Percentiles rank a stretch among this genome's conserved stretches.
Conservation (phyloP, 2,329 filamentous ascomycete species). For the Metarhizium album region DNA sequence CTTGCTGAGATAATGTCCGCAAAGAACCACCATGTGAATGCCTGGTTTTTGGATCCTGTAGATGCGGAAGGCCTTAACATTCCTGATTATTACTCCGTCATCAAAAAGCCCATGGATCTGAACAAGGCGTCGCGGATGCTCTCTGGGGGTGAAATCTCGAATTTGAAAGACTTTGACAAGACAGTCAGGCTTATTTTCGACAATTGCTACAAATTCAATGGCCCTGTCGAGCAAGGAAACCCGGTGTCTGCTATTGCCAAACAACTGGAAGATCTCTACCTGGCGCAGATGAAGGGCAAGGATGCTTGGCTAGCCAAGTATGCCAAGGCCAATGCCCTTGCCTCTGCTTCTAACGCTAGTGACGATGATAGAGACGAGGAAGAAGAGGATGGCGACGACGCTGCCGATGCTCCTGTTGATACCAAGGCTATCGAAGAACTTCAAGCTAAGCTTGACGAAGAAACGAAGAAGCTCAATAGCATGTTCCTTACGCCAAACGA, state of each 20-base stretch:
- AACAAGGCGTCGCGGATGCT: conserved; percentile 72
- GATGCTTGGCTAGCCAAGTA: conserved; percentile 70
- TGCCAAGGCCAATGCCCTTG: conserved; percentile 42
- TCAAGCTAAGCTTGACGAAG: conserved; percentile 40
- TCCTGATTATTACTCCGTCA: conserved; percentile 81
- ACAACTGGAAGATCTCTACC: conserved; percentile 64
- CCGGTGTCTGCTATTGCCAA: conserved; percentile 63
- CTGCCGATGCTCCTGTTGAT: conserved; percentile 31
- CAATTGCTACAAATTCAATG: conserved; percentile 90
- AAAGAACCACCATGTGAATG: conserved; percentile 57
- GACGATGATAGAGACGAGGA: conserved; percentile 65
- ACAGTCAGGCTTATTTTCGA: conserved; percentile 75
- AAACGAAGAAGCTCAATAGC: conserved; percentile 46
- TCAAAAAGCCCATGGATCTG: conserved; percentile 96
- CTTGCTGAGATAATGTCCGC: conserved; percentile 66
- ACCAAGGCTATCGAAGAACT: conserved; percentile 39
- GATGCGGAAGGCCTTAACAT: conserved; percentile 92
- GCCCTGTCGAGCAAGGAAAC: conserved; percentile 45
- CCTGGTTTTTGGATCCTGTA: conserved; percentile 72
- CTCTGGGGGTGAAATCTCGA: conserved; percentile 66
- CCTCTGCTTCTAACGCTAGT: conserved; percentile 53
- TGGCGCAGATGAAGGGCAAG: conserved; percentile 66
- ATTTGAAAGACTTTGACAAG: conserved; percentile 72
- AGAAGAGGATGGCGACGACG: conserved; percentile 40
- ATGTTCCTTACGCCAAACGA: conserved; percentile 42